Conservation (phyloP, 176 grass and related monocot genomes). For the Saccharum spontaneum region DNA sequence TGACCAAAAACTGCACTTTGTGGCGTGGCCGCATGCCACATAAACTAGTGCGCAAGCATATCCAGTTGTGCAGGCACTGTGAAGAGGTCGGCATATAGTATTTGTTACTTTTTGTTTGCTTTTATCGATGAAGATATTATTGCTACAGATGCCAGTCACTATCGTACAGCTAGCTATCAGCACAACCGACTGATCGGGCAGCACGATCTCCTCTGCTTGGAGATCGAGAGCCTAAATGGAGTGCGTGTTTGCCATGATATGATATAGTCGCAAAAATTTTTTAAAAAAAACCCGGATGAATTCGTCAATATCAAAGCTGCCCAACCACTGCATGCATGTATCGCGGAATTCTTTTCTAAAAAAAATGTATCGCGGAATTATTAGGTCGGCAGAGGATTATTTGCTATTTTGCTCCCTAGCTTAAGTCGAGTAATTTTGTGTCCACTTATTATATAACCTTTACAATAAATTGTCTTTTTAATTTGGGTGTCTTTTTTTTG, state of each 20-base stretch:
- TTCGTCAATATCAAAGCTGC: too few species aligned
- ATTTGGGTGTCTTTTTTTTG: too few species aligned
- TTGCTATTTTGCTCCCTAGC: too few species aligned
- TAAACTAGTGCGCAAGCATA: not conserved
- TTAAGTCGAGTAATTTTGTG: too few species aligned
- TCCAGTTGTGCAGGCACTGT: not conserved
- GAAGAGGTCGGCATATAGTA: slow-evolving; percentile 18
- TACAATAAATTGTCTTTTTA: too few species aligned
- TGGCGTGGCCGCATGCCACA: not conserved
- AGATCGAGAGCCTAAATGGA: not conserved
- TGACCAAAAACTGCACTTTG: slow-evolving; percentile 16
- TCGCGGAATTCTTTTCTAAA: too few species aligned
- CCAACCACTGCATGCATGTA: too few species aligned
- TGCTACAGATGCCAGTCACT: not conserved
- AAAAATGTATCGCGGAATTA: too few species aligned
- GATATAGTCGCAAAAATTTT: too few species aligned
- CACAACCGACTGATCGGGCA: not conserved
- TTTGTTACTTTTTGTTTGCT: not conserved
- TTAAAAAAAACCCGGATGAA: too few species aligned
- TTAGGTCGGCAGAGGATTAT: too few species aligned
- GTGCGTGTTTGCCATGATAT: not conserved
- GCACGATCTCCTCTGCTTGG: not conserved
- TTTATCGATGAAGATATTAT: not conserved
- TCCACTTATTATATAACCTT: too few species aligned
- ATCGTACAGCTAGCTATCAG: not conserved